These are phyloP conservation scores for Fonsecaea multimorphosa DNA, from an alignment of 2,329 filamentous ascomycete genomes.

Conservation along the genomic window DNA sequence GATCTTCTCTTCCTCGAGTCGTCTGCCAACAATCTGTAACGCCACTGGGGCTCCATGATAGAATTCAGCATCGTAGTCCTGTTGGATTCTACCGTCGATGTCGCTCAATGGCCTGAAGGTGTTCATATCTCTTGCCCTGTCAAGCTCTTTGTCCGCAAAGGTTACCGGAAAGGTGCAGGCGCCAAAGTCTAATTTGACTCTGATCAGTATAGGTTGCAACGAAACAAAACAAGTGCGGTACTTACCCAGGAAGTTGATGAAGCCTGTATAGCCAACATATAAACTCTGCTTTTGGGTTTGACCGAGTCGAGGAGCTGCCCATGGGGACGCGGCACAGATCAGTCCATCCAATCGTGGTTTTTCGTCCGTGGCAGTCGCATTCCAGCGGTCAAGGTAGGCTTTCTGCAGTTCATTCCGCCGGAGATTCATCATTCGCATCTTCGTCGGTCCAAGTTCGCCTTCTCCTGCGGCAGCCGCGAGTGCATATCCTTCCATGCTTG, in stretches of 20 bases:
- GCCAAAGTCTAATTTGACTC: slow-evolving; percentile 27
- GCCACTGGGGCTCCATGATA: slow-evolving; percentile 44
- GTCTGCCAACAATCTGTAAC: slow-evolving; percentile 42
- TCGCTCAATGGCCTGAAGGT: slow-evolving; percentile 40
- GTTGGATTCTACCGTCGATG: slow-evolving; percentile 42
- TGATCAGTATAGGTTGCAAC: neutral
- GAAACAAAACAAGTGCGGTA: slow-evolving; percentile 33
- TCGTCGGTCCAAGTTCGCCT: slow-evolving; percentile 41
- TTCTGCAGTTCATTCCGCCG: slow-evolving; percentile 45
- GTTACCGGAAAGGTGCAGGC: slow-evolving; percentile 40
- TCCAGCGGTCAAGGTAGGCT: slow-evolving; percentile 47
- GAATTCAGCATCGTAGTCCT: slow-evolving; percentile 42
- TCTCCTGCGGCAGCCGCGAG: slow-evolving; percentile 36
- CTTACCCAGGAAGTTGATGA: slow-evolving; percentile 42
- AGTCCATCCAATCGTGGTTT: slow-evolving; percentile 46
- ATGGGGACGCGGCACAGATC: slow-evolving; percentile 44
- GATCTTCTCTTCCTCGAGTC: slow-evolving; percentile 45
- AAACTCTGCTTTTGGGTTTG: slow-evolving; percentile 37
- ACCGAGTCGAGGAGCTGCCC: slow-evolving; percentile 46
- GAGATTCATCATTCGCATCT: slow-evolving; percentile 42
- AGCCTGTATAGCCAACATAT: slow-evolving; percentile 42
- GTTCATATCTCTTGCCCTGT: slow-evolving; percentile 34
- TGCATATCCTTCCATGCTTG: slow-evolving; percentile 38
- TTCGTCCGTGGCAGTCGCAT: slow-evolving; percentile 41
- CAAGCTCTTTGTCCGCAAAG: slow-evolving; percentile 38